Evolutionary conservation across 73 alveolate species (phyloP).

Genomic region (Tetrahymena borealis): DNA sequence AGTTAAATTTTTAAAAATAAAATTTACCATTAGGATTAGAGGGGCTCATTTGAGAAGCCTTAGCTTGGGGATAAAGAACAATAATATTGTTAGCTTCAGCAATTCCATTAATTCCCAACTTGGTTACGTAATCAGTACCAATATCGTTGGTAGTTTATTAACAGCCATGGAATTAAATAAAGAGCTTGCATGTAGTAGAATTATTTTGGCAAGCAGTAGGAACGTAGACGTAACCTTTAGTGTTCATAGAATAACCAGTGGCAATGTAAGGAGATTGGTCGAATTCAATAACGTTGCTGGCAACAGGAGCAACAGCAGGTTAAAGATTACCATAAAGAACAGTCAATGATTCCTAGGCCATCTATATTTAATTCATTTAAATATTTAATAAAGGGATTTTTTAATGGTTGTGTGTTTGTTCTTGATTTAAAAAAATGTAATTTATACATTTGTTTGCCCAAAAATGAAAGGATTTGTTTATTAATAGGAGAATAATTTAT

Average conservation of each 20-base stretch:
- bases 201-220: constrained; percentile 42
- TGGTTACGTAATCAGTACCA: constrained; percentile 19
- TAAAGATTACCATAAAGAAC: background rate
- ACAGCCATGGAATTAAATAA: constrained; percentile 58
- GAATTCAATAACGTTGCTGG: background rate
- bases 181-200: constrained; percentile 14
- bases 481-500: too few relatives aligned
- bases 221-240: constrained; percentile 35
- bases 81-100: constrained; percentile 55
- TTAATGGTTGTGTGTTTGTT: too few relatives aligned
- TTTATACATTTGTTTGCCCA: too few relatives aligned
- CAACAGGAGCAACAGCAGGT: background rate
- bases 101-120: constrained; percentile 42
- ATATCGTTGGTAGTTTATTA: constrained; percentile 14
- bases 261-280: constrained; percentile 16
- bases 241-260: background rate
- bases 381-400: too few relatives aligned
- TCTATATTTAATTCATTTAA: background rate
- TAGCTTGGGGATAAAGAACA: constrained; percentile 46
- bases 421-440: too few relatives aligned
- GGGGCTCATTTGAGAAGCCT: background rate
- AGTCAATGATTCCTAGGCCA: background rate
- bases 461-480: too few relatives aligned
- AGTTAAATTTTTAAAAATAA: background rate
- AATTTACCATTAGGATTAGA: background rate